Evolutionary conservation across 192 early-diverging fungal genomes (phyloP), one percentile per base, ranked within the genome.

Genomic region (Backusella luteola): DNA sequence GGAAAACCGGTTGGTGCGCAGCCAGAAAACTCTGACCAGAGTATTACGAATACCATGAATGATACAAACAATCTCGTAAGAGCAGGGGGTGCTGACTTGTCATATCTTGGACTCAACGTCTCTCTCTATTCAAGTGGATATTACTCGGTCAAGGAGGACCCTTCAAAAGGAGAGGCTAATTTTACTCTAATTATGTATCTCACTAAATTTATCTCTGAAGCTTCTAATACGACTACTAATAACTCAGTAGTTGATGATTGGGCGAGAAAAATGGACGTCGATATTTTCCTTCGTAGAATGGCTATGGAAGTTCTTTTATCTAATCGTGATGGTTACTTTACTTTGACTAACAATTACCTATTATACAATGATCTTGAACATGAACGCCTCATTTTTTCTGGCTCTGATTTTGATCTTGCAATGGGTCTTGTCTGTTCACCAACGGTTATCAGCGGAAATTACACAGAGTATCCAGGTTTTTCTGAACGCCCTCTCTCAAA

Each of bases 231-330:
- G 14, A 26, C 41, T 1, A 26, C 39, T 26, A 29, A 71, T 52
- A 34, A 67, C 17, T 67, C 66, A 12, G 41, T 46, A 15, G 69
- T 71, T 12, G 23, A n/a, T 15, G 11, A 46, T 17, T 71, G 42
- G 69, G 41, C 32, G 42, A 32, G 46, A 46, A 71, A 41, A 21
- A 46, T 71, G 9, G 69, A 71, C 5, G 32, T 67, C 41, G 19
- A 76, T 17, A 39, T 36, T 56, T 41, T 78, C 71, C 68, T 76
- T 68, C 23, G 81, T 34, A 34, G 77, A 6, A 39, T 79, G 67
- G 73, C 46, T 19, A 17, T 79, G 34, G 78, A 79, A 39, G n/a
- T 75, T 19, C 21, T 74, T 35, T 15, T 29, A 32, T 73, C 73
- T 0, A 39, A 69, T 19, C 26, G 53, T 17, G 78, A 79, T 66